Conservation (phyloP, 2,329 filamentous ascomycete species). For the Tolypocladium sp. region DNA sequence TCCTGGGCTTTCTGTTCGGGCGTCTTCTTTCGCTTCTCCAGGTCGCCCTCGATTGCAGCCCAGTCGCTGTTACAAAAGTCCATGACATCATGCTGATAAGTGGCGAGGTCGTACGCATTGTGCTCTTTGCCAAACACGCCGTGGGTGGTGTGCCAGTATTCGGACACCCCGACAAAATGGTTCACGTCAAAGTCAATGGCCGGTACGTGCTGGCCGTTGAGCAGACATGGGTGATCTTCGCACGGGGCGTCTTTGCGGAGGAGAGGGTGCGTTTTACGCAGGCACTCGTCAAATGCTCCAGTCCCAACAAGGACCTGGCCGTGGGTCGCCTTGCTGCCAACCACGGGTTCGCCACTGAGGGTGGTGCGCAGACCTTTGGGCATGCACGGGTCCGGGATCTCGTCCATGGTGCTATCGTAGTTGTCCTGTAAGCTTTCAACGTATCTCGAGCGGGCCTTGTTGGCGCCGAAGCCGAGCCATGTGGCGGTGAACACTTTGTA, state of each 20-base stretch:
- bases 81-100: conserved; percentile 77
- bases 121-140: conserved; percentile 77
- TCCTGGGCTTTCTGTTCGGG: conserved; percentile 70
- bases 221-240: conserved; percentile 70
- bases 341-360: conserved; percentile 53
- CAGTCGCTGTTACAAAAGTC: conserved; percentile 82
- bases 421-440: conserved; percentile 65
- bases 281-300: conserved; percentile 77
- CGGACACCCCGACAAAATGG: conserved; percentile 94
- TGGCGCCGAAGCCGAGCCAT: conserved; percentile 96
- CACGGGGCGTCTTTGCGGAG: conserved; percentile 86
- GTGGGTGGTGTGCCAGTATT: conserved; percentile 98
- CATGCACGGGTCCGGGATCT: conserved; percentile 85
- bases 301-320: conserved; percentile 64
- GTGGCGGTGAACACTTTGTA: conserved; percentile 91
- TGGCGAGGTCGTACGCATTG: conserved; percentile 81
- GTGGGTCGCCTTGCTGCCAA: conserved; percentile 22
- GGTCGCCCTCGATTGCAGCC: conserved; percentile 60
- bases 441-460: conserved; percentile 80
- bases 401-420: conserved; percentile 47
- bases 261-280: conserved; percentile 73
- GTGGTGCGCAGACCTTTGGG: conserved; percentile 68
- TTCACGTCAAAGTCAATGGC: conserved; percentile 96
- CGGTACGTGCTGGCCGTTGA: conserved; percentile 87
- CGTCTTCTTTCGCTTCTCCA: conserved; percentile 59